phyloP scores from a whole-genome alignment of 352 stramenopile genomes.

The Pythium catenulatum region DNA sequence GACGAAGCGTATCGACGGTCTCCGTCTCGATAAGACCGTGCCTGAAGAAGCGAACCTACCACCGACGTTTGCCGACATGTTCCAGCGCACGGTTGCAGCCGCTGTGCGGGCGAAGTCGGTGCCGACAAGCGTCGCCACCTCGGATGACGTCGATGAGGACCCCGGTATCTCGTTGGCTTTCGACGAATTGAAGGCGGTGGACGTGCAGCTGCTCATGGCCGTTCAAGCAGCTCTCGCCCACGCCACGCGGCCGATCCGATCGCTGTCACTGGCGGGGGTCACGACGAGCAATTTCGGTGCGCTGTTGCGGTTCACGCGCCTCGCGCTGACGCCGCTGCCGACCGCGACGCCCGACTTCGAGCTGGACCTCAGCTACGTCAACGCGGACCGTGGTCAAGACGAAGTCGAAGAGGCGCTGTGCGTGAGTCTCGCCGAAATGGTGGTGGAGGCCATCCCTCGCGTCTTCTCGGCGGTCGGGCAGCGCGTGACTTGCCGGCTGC shows the following conservation, averaged over 20 bases:
- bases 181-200: not conserved
- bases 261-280: not conserved
- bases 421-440: conserved; percentile 12
- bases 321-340: not conserved
- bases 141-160: too few species aligned
- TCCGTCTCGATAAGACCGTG: not conserved
- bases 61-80: not conserved
- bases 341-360: not conserved
- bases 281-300: not conserved
- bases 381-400: not conserved
- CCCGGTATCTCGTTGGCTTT: not conserved
- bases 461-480: not conserved
- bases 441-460: not conserved
- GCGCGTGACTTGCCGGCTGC: not conserved
- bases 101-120: not conserved
- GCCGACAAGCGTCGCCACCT: too few species aligned
- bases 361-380: not conserved
- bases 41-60: not conserved
- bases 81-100: not conserved
- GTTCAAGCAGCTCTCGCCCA: not conserved
- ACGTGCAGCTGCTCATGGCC: not conserved
- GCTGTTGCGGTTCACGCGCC: not conserved
- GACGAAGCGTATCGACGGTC: not conserved
- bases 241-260: not conserved
- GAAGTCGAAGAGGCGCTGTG: not conserved